phyloP scores from a whole-genome alignment of 1,284 basidiomycete species.

The Marasmius fiardii region DNA sequence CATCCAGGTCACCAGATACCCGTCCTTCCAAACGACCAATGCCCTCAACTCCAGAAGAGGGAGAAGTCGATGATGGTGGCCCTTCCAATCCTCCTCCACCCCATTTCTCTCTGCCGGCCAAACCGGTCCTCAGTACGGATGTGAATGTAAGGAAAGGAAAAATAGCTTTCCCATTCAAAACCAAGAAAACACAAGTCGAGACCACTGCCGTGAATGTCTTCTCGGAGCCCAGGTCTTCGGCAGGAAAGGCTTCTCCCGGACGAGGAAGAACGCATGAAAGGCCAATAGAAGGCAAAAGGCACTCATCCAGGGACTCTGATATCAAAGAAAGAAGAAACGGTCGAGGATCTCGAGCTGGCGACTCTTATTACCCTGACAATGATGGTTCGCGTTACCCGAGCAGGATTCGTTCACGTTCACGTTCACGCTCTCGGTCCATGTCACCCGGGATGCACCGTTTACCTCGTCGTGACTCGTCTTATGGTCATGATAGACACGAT shows the following conservation, averaged over 20 bases:
- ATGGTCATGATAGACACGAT: conserved; percentile 13
- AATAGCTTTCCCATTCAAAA: conserved; percentile 74
- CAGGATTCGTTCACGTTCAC: conserved; percentile 26
- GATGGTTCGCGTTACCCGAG: conserved; percentile 21
- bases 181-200: conserved; percentile 30
- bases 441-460: conserved; percentile 41
- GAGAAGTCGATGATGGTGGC: conserved; percentile 58
- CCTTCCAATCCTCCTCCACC: conserved; percentile 13
- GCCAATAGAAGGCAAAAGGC: not conserved
- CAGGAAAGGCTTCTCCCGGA: conserved; percentile 21
- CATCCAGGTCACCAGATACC: conserved; percentile 45
- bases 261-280: conserved; percentile 21
- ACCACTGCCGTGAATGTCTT: not conserved
- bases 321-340: not conserved
- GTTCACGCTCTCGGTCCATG: conserved; percentile 36
- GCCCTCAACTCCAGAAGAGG: conserved; percentile 74
- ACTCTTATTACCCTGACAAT: conserved; percentile 30
- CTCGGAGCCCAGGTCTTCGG: not conserved
- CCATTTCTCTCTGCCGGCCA: conserved; percentile 23
- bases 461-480: conserved; percentile 37
- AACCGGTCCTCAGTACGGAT: conserved; percentile 18
- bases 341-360: conserved; percentile 14
- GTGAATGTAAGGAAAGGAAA: conserved; percentile 29
- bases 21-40: conserved; percentile 54
- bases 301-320: conserved; percentile 13